These are phyloP conservation scores for Globisporangium lucens DNA, from an alignment of 352 stramenopile species.

Conservation along the genomic window DNA sequence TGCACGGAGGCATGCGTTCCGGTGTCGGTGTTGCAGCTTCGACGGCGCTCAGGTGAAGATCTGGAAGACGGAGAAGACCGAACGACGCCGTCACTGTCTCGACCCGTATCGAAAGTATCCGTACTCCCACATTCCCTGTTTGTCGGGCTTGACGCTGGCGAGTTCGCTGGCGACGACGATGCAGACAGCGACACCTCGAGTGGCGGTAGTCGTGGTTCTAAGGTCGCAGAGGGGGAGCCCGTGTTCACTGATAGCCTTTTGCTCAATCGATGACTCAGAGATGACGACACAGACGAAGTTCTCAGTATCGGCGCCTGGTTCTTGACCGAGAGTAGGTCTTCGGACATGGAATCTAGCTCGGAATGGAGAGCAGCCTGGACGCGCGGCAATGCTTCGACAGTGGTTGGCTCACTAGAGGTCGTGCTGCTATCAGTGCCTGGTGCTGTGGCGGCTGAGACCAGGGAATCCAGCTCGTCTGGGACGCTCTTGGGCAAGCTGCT, in stretches of 20 bases:
- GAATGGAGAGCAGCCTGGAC: neutral
- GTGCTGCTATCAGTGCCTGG: neutral
- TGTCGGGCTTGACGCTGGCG: neutral
- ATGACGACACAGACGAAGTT: neutral
- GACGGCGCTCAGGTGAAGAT: neutral
- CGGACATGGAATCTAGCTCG: neutral
- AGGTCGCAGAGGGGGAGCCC: neutral
- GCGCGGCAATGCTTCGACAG: neutral
- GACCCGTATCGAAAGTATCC: neutral
- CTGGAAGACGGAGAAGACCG: neutral
- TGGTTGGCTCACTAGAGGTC: neutral
- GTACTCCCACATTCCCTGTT: neutral
- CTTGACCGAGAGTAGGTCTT: neutral
- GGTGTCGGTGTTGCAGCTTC: neutral
- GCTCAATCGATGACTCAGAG: neutral
- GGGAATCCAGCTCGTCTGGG: neutral
- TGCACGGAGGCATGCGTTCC: neutral
- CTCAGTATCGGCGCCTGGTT: neutral
- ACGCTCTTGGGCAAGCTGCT: conserved; percentile 4
- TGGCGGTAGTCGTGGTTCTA: conserved; percentile 4
- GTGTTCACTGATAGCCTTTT: neutral
- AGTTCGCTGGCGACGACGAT: conserved; percentile 9
- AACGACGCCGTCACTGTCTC: neutral
- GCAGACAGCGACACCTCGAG: conserved; percentile 4
- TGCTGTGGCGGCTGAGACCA: neutral